Percentiles rank a stretch among this genome's conserved stretches.
phyloP scores from a whole-genome alignment of 208 protist genomes.

The Trypanosoma theileri region DNA sequence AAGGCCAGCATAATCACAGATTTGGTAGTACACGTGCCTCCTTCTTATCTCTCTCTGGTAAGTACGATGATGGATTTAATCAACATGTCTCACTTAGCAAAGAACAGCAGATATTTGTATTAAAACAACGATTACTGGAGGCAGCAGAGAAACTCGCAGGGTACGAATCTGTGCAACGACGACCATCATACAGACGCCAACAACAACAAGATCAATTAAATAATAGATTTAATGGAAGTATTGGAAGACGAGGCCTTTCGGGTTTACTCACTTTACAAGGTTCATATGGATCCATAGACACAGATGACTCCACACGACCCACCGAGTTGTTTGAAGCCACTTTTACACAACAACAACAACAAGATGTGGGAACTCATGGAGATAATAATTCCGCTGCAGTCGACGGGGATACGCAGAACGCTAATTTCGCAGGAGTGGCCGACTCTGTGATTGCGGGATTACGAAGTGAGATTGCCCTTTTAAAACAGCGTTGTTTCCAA shows the following conservation, averaged over 20 bases:
- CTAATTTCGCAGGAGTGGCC: not conserved
- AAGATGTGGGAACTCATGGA: no score
- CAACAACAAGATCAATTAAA: not conserved
- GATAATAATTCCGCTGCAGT: not conserved
- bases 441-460: not conserved
- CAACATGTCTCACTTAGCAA: slow-evolving; percentile 56
- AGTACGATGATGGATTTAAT: not conserved
- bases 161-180: not conserved
- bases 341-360: no score
- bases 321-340: no score
- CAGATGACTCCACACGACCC: no score
- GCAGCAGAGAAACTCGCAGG: slow-evolving; percentile 52
- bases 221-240: no score
- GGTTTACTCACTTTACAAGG: no score
- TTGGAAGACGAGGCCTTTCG: no score
- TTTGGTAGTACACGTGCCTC: not conserved
- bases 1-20: not conserved
- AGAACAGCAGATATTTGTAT: slow-evolving; percentile 83
- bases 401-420: not conserved
- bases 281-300: no score
- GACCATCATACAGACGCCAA: not conserved
- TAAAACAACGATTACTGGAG: slow-evolving; percentile 74
- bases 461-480: slow-evolving; percentile 29
- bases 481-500: slow-evolving; percentile 33
- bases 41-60: not conserved